phyloP scores from a whole-genome alignment of 139 green algal species.

The Zygnema cylindricum region DNA sequence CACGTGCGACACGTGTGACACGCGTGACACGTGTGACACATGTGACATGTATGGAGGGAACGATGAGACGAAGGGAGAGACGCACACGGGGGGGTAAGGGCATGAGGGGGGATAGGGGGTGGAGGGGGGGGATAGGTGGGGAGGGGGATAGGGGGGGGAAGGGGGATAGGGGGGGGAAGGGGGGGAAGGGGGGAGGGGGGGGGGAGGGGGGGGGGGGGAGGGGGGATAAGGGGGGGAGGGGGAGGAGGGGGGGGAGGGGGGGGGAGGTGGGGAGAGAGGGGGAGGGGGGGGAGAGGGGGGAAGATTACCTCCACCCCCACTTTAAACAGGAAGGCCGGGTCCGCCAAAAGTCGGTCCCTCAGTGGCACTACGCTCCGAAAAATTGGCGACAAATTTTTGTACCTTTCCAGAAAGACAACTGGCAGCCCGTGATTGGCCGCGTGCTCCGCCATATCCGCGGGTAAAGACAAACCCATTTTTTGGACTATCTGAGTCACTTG shows the following conservation, averaged over 20 bases:
- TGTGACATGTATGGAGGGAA: too few relatives aligned
- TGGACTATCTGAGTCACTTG: neutral
- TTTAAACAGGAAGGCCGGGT: neutral
- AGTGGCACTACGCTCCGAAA: neutral
- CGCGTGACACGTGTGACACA: too few relatives aligned
- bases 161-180: neutral
- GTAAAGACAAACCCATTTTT: neutral
- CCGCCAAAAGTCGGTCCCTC: neutral
- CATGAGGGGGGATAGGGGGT: neutral
- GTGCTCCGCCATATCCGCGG: neutral
- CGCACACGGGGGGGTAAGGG: neutral
- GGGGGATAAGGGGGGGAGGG: neutral
- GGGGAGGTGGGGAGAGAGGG: neutral
- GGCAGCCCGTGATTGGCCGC: neutral
- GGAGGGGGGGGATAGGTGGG: neutral
- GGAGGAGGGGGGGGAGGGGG: neutral
- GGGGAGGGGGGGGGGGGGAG: neutral
- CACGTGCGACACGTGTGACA: too few relatives aligned
- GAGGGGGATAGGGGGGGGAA: neutral
- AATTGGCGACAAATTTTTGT: too few relatives aligned
- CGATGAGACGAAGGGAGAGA: too few relatives aligned
- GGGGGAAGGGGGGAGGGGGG: neutral
- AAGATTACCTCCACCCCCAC: neutral
- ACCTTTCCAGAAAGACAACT: neutral
- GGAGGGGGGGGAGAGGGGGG: neutral